Conservation (phyloP, 2,329 filamentous ascomycete genomes). For the Pyricularia sp. region DNA sequence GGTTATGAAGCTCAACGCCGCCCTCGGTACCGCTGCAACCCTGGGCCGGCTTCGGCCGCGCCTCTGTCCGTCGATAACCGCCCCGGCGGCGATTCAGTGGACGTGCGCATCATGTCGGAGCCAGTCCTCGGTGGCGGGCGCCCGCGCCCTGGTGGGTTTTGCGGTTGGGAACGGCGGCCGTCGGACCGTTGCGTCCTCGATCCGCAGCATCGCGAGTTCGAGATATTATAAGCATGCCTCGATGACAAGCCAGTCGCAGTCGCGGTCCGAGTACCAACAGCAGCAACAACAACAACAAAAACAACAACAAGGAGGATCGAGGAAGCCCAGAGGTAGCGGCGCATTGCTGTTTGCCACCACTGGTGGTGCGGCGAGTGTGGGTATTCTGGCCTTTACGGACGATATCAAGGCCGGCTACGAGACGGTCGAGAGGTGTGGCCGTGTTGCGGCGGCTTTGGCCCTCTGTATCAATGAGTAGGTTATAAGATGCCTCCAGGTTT, state of each 20-base stretch:
- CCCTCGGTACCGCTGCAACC: not conserved
- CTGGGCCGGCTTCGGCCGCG: not conserved
- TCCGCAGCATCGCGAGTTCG: not conserved
- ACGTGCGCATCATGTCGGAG: constrained; percentile 2
- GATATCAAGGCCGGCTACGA: constrained; percentile 70
- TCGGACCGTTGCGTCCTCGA: not conserved
- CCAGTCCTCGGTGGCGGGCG: not conserved
- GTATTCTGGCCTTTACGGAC: constrained; percentile 44
- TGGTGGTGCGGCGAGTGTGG: constrained; percentile 35
- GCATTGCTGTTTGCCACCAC: constrained; percentile 39
- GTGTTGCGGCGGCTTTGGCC: constrained; percentile 65
- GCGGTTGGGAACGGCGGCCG: not conserved
- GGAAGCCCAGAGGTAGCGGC: constrained; percentile 12
- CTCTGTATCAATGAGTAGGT: constrained; percentile 81
- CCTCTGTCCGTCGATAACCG: not conserved
- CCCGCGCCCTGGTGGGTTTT: not conserved
- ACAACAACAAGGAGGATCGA: constrained; percentile 9
- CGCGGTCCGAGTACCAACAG: not conserved
- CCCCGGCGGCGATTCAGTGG: not conserved
- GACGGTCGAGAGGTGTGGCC: constrained; percentile 65
- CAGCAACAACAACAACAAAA: constrained; percentile 7
- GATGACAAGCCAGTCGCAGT: not conserved
- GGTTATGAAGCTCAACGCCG: not conserved
- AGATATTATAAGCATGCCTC: not conserved
- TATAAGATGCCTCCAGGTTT: not conserved